phyloP scores from a whole-genome alignment of 2,329 filamentous ascomycete genomes.

The Alternaria dauci region DNA sequence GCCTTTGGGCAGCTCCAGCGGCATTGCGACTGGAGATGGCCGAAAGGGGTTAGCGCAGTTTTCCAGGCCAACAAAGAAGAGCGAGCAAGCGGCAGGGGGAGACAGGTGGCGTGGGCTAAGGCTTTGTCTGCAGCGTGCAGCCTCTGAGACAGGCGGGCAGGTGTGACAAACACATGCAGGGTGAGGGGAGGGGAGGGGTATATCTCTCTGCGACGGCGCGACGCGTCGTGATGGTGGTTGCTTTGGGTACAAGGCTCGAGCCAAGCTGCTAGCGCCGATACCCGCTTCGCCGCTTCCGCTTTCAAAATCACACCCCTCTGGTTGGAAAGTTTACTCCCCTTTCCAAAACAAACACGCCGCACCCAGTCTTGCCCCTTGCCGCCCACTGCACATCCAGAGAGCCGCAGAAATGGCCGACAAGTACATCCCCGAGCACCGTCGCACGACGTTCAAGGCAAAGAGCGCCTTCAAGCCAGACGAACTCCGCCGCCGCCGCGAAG shows the following conservation, averaged over 20 bases:
- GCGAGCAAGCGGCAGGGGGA: not conserved
- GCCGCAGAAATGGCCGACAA: conserved; percentile 85
- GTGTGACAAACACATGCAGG: not conserved
- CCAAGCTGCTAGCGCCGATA: conserved; percentile 27
- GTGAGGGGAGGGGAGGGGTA: too few species aligned
- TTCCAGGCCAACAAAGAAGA: conserved; percentile 4
- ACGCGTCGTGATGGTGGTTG: conserved; percentile 24
- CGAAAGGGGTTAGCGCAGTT: conserved; percentile 26
- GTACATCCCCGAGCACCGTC: conserved; percentile 99
- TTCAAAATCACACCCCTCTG: conserved; percentile 44
- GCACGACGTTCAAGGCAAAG: conserved; percentile 99
- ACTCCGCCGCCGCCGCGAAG: conserved; percentile 95
- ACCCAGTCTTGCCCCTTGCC: conserved; percentile 27
- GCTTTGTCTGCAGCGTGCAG: not conserved
- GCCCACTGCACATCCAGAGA: conserved; percentile 26
- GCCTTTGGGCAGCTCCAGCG: conserved; percentile 36
- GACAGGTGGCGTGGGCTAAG: not conserved
- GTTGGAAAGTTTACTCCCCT: conserved; percentile 42
- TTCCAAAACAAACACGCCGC: conserved; percentile 44
- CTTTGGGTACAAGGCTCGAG: conserved; percentile 25
- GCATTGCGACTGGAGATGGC: conserved; percentile 17
- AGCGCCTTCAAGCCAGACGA: conserved; percentile 99
- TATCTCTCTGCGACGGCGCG: not conserved
- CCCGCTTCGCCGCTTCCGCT: conserved; percentile 46
- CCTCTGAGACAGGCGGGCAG: not conserved